Percentiles rank a stretch among this genome's conserved stretches.
These are phyloP conservation scores for Cadophora malorum DNA, from an alignment of 2,329 filamentous ascomycete genomes.

Conservation along the genomic window DNA sequence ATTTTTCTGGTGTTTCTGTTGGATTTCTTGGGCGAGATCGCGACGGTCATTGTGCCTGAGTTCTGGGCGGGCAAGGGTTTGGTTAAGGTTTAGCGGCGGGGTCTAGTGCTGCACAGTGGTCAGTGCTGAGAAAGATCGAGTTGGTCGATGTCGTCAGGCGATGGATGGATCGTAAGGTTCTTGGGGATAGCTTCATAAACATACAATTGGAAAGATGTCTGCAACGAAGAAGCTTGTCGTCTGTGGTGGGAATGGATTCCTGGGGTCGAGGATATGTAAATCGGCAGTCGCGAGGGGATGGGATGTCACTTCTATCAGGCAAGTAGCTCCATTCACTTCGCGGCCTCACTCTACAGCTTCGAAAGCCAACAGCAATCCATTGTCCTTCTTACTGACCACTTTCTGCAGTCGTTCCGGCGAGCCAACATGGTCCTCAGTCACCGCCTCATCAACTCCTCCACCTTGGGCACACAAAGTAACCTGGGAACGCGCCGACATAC, in stretches of 20 bases:
- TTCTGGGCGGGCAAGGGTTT: background rate
- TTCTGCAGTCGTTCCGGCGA: conserved; percentile 80
- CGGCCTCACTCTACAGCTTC: conserved; percentile 7
- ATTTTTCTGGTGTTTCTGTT: background rate
- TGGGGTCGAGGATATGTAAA: conserved; percentile 90
- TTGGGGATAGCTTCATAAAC: conserved; percentile 17
- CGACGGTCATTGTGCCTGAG: background rate
- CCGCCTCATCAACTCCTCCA: conserved; percentile 70
- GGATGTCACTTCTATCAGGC: conserved; percentile 94
- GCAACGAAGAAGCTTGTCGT: conserved; percentile 80
- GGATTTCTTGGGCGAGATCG: background rate
- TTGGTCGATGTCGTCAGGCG: conserved; percentile 10
- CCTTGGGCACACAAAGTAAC: conserved; percentile 82
- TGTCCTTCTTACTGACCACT: conserved; percentile 20
- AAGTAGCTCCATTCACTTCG: conserved; percentile 38
- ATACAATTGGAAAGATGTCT: conserved; percentile 31
- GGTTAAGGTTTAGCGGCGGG: conserved; percentile 27
- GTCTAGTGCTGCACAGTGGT: conserved; percentile 25
- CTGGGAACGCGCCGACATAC: conserved; percentile 89
- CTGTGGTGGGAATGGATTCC: conserved; percentile 91
- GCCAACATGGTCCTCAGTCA: conserved; percentile 82
- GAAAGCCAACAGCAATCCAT: conserved; percentile 14
- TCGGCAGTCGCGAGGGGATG: conserved; percentile 84
- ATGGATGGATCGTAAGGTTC: conserved; percentile 27
- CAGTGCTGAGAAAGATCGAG: conserved; percentile 24